Conservation (phyloP, 2,329 filamentous ascomycete genomes). For the Botryosphaeria agaves region DNA sequence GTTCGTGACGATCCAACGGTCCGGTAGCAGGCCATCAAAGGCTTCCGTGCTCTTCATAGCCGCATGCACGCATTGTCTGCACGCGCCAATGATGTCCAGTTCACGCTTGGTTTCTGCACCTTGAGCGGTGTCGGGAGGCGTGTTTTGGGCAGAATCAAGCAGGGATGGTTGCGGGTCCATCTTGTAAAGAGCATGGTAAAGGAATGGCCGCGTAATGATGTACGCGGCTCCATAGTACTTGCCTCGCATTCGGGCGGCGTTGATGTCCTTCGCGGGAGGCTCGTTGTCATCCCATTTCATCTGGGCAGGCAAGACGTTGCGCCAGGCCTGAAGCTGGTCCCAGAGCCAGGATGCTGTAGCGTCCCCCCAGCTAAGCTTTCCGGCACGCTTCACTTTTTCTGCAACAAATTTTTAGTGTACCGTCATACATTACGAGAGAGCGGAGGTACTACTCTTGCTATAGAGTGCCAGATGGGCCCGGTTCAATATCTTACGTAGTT, state of each 20-base stretch:
- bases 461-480: slow-evolving; percentile 38
- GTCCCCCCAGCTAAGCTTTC: slow-evolving; percentile 8
- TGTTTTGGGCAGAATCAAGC: slow-evolving; percentile 34
- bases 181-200: slow-evolving; percentile 41
- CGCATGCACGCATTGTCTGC: slow-evolving; percentile 44
- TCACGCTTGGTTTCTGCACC: slow-evolving; percentile 5
- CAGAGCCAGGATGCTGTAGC: slow-evolving; percentile 17
- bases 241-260: slow-evolving; percentile 67
- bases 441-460: slow-evolving; percentile 17
- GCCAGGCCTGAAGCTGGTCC: slow-evolving; percentile 36
- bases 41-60: slow-evolving; percentile 73
- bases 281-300: slow-evolving; percentile 53
- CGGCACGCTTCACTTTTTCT: neutral
- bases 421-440: slow-evolving; percentile 6
- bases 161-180: slow-evolving; percentile 16
- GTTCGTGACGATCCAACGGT: no score
- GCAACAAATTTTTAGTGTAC: neutral
- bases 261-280: slow-evolving; percentile 55
- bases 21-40: slow-evolving; percentile 47
- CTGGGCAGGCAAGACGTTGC: slow-evolving; percentile 26
- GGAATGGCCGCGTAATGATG: slow-evolving; percentile 71
- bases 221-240: slow-evolving; percentile 92
- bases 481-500: slow-evolving; percentile 39
- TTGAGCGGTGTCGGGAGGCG: slow-evolving; percentile 24
- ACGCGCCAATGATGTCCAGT: slow-evolving; percentile 11